Evolutionary conservation across 2,329 filamentous ascomycete genomes (phyloP).

Genomic region (Cladophialophora exuberans): DNA sequence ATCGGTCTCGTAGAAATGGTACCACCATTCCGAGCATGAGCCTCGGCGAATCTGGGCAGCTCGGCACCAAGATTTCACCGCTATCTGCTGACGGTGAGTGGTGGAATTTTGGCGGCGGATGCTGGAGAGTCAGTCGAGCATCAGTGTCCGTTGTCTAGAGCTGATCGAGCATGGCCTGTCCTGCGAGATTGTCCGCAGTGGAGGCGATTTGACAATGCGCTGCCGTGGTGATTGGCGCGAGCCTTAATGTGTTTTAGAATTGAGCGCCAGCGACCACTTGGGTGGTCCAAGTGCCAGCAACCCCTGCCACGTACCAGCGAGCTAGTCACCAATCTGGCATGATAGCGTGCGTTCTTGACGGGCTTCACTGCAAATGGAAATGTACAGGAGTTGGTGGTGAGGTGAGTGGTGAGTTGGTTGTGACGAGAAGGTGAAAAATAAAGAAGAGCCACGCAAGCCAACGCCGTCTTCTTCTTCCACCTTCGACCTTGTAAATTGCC

Average conservation of each 20-base stretch:
- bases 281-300: neutral
- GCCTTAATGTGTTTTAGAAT: constrained; percentile 31
- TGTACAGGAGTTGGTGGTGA: neutral
- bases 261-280: constrained; percentile 20
- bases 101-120: constrained; percentile 1
- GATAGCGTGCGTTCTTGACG: too few relatives aligned
- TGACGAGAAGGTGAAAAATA: constrained; percentile 1
- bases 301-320: neutral
- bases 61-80: neutral
- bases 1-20: neutral
- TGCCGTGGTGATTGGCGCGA: constrained; percentile 22
- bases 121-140: neutral
- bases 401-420: too few relatives aligned
- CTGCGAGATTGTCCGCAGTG: constrained; percentile 18
- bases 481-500: constrained; percentile 8
- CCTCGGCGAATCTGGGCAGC: too few relatives aligned
- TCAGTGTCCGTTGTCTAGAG: constrained; percentile 15
- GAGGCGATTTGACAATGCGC: constrained; percentile 19
- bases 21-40: constrained; percentile 3
- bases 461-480: neutral
- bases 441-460: constrained; percentile 13
- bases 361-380: constrained; percentile 7
- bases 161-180: neutral
- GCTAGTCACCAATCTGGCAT: constrained; percentile 5
- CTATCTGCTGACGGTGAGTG: neutral